Evolutionary conservation across 768 basidiomycete genomes (phyloP), one percentile per base, ranked within the genome.

Genomic region (Suillus fuscotomentosus): DNA sequence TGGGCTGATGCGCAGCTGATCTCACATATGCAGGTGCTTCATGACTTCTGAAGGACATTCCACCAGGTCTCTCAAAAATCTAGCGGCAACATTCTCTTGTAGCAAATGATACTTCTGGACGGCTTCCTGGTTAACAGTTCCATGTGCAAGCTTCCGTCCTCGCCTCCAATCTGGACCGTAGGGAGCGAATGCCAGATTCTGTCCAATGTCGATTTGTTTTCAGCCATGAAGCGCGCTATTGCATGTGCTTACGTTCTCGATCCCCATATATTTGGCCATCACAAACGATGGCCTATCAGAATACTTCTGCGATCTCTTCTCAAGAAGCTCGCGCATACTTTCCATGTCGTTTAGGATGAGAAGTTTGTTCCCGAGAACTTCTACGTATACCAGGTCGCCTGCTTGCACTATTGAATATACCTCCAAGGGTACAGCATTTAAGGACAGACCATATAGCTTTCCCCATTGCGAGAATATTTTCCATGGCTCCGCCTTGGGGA

Each of bases 291-390:
- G 51, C 24, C 61, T 51, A 36, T 65, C 61, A 36, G 60, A 63
- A 64, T 76, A 75, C 15, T 67, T 72, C 6, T 67, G 61, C 27
- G 73, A 68, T 39, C 69, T 69, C 56, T 76, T 75, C 27, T 76
- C 75, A 36, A 77, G 65, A 10, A 77, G 70, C 45, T 76, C 76
- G 13, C 67, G 68, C 7, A 73, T 72, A 20, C 71, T 73, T 68
- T 74, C 59, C 10, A 64, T 53, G 42, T 69, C 71, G 50, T 76
- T 71, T 34, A 76, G 60, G 24, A 75, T 24, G 39, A 71, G 60
- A 42, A 72, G 39, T 22, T 53, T 50, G n/a, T 24, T 41, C 2
- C 70, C 68, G 13, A 69, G 61, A 0, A 64, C 42, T 6, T 63
- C 43, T 14, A 66, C 31, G 53, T 71, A 69, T 39, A 71, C 56